Evolutionary conservation across 2,329 filamentous ascomycete genomes (phyloP), one percentile per base, ranked within the genome.

Genomic region (Reticulascus tulasneorum): DNA sequence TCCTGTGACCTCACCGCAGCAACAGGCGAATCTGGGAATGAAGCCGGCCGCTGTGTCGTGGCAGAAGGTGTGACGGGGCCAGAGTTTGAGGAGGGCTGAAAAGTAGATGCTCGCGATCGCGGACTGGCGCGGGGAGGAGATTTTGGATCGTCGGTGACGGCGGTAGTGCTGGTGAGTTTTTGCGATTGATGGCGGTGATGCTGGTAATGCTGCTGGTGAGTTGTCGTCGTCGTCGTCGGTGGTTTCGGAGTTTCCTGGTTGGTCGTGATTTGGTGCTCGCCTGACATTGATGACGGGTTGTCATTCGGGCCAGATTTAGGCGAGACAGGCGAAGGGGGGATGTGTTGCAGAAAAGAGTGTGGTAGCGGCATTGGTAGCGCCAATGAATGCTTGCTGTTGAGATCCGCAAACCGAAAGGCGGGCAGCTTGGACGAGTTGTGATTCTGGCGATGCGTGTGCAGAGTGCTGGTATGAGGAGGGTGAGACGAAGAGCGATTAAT

Each of bases 361-460:
- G 34, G 38, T 33, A 33, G 41, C 35, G 25, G 32, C 28, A 37
- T 33, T 36, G 62, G 55, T 30, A 55, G 45, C 23, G 52, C 47
- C 23, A 64, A 54, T 29, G 54, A 46, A 22, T 59, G 50, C 42
- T 62, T 58, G 40, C 60, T 62, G 37, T 58, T 59, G 36, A 69
- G 58, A 56, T 76, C 72, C 46, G 63, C 67, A 50, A 73, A 73
- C 40, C 73, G 73, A 54, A 71, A 75, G 16, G 72, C 64, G 19
- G 74, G 73, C 46, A 76, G 57, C 48, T 76, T 77, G 43, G 73
- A 77, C 24, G 71, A 68, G 50, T 66, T 75, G 54, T 76, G 67
- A 51, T 54, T 71, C 46, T 71, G 69, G 36, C 73, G 70, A 54
- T 76, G 73, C 28, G 58, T 54, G 47, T 76, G 69, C 35, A n/a